A percentile compares a stretch with the other conserved stretches of the same genome.
phyloP scores from a whole-genome alignment of 345 rosid species.

The Arabidopsis thaliana region DNA sequence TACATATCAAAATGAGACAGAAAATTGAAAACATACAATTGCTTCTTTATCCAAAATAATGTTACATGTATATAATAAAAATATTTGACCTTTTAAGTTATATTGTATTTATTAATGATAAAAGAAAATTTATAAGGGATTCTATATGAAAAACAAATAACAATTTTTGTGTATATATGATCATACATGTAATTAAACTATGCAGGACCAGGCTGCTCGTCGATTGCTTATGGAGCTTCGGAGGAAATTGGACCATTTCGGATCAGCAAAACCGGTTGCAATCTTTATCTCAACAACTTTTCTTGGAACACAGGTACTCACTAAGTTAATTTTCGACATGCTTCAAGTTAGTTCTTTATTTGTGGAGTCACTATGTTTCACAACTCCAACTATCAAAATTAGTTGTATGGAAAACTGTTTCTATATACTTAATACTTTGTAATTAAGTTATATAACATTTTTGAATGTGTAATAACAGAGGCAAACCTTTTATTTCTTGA shows the following conservation, averaged over 20 bases:
- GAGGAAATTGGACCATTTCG: conserved; percentile 96
- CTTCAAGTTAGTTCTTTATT: not conserved
- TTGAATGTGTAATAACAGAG: conserved; percentile 24
- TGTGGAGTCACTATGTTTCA: not conserved
- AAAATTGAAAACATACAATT: not conserved
- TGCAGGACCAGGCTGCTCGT: conserved; percentile 96
- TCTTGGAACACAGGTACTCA: conserved; percentile 76
- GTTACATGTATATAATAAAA: not conserved
- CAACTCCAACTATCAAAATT: not conserved
- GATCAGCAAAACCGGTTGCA: conserved; percentile 60
- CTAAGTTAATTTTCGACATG: not conserved
- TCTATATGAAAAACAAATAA: not conserved
- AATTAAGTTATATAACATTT: not conserved
- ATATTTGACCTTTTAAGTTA: not conserved
- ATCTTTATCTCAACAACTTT: conserved; percentile 65
- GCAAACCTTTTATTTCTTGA: conserved; percentile 68
- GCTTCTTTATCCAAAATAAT: not conserved
- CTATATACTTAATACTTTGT: not conserved
- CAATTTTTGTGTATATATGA: not conserved
- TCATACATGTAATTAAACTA: not conserved
- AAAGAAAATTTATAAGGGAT: too few species aligned
- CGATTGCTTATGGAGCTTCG: conserved; percentile 92
- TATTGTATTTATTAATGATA: not conserved
- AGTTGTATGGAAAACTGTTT: not conserved
- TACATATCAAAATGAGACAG: not conserved